Evolutionary conservation across 1,139 yeast genomes (phyloP).

Genomic region (Candida anutae): DNA sequence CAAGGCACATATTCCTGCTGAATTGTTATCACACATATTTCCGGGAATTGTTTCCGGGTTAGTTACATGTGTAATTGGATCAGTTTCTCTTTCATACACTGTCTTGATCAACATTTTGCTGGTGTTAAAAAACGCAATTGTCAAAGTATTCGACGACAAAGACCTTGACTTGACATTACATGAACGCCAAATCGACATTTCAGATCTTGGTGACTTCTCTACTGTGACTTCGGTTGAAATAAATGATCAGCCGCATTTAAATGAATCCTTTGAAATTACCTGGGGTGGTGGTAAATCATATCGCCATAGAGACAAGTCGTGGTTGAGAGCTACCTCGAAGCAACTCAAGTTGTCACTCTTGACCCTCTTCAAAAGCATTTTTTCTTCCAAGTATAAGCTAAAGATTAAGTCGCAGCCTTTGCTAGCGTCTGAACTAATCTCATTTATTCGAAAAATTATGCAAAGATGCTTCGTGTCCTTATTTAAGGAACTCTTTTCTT

Average conservation of each 20-base stretch:
- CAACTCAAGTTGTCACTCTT: slow-evolving; percentile 48
- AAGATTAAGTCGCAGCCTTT: slow-evolving; percentile 17
- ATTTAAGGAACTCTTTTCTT: slow-evolving; percentile 23
- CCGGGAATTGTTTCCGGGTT: slow-evolving; percentile 34
- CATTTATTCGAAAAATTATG: background rate
- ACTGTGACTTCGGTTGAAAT: slow-evolving; percentile 3
- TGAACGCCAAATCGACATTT: no score
- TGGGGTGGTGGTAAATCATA: background rate
- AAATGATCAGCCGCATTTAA: slow-evolving; percentile 2
- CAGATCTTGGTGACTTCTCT: no score
- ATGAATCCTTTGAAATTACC: slow-evolving; percentile 3
- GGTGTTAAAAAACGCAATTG: slow-evolving; percentile 24
- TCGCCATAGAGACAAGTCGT: slow-evolving; percentile 44
- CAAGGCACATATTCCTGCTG: slow-evolving; percentile 14
- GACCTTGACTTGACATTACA: slow-evolving; percentile 12
- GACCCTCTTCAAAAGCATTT: slow-evolving; percentile 20
- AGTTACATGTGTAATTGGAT: slow-evolving; percentile 18
- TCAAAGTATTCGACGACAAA: slow-evolving; percentile 24
- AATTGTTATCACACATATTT: slow-evolving; percentile 28
- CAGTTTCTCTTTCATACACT: slow-evolving; percentile 6
- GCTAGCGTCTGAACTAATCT: slow-evolving; percentile 16
- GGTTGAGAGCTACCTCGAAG: slow-evolving; percentile 59
- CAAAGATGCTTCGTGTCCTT: slow-evolving; percentile 25
- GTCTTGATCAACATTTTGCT: slow-evolving; percentile 11
- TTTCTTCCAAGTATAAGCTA: slow-evolving; percentile 10